Percentiles rank a stretch among this genome's conserved stretches.
These are phyloP conservation scores for Anthoceros angustus DNA, from an alignment of 225 moss, liverwort and hornwort species.

Conservation along the genomic window DNA sequence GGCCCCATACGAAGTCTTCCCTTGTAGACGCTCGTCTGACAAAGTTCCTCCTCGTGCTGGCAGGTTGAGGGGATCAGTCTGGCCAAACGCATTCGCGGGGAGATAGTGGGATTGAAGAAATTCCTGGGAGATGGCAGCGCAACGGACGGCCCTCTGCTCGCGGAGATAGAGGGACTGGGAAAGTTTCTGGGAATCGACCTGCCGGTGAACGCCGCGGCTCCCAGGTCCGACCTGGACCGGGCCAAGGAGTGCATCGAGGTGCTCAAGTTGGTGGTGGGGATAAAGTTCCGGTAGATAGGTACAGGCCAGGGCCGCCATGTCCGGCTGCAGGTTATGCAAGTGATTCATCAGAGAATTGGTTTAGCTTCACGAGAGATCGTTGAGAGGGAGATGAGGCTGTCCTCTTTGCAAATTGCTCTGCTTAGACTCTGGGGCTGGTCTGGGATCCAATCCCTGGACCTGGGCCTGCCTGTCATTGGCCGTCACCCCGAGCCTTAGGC, in stretches of 20 bases:
- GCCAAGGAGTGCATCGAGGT: neutral
- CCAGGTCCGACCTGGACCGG: neutral
- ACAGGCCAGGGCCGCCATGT: too few species aligned
- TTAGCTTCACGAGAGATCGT: too few species aligned
- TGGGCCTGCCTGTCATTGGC: too few species aligned
- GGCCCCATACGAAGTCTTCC: neutral
- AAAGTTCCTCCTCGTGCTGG: neutral
- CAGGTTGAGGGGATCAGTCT: neutral
- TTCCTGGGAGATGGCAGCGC: neutral
- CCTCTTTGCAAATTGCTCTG: too few species aligned
- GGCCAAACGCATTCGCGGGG: neutral
- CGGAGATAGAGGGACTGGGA: neutral
- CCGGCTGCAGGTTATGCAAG: too few species aligned
- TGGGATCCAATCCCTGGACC: too few species aligned
- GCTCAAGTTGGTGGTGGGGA: neutral
- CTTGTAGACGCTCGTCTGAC: neutral
- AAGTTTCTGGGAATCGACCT: neutral
- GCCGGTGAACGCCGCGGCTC: neutral
- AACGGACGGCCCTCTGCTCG: neutral
- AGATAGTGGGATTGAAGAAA: neutral
- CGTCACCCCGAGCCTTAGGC: too few species aligned
- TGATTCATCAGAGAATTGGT: too few species aligned
- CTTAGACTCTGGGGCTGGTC: too few species aligned
- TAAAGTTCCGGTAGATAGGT: neutral
- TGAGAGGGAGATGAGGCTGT: too few species aligned